Evolutionary conservation across 768 basidiomycete genomes (phyloP).

Genomic region (Suillus americanus): DNA sequence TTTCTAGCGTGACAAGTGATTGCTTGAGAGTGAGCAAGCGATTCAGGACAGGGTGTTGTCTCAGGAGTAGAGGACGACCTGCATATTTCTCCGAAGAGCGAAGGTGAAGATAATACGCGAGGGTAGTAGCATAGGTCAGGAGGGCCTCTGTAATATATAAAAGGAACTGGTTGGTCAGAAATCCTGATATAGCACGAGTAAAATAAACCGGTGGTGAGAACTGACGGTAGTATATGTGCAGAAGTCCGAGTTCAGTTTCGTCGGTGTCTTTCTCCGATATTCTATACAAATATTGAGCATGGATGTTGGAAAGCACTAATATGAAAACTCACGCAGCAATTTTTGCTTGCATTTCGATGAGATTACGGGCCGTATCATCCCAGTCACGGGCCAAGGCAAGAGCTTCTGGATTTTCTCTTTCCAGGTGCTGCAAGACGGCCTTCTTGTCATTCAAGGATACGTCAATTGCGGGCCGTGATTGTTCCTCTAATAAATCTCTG

Average conservation of each 20-base stretch:
- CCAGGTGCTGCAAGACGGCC: constrained; percentile 61
- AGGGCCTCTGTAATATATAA: constrained; percentile 64
- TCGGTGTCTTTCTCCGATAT: constrained; percentile 48
- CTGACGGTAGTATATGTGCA: constrained; percentile 89
- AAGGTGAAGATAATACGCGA: constrained; percentile 93
- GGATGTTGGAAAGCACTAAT: background rate
- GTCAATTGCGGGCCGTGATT: constrained; percentile 1
- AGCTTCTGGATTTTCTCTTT: constrained; percentile 75
- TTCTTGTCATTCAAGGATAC: constrained; percentile 56
- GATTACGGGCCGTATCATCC: constrained; percentile 62
- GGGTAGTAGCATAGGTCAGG: constrained; percentile 83
- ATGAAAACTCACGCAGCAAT: constrained; percentile 48
- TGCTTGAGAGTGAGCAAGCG: constrained; percentile 85
- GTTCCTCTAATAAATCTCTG: constrained; percentile 17
- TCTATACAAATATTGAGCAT: constrained; percentile 34
- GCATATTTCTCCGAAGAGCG: constrained; percentile 66
- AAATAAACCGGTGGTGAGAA: constrained; percentile 15
- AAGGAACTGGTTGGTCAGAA: constrained; percentile 2
- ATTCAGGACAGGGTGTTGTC: constrained; percentile 67
- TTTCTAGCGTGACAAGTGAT: constrained; percentile 77
- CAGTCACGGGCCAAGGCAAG: constrained; percentile 82
- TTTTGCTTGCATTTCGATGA: constrained; percentile 53
- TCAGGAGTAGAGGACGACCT: constrained; percentile 59
- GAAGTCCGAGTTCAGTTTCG: constrained; percentile 62
- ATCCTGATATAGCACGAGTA: background rate